Conservation (phyloP, 2,329 filamentous ascomycete species). For the Colletotrichum cordylinicola region DNA sequence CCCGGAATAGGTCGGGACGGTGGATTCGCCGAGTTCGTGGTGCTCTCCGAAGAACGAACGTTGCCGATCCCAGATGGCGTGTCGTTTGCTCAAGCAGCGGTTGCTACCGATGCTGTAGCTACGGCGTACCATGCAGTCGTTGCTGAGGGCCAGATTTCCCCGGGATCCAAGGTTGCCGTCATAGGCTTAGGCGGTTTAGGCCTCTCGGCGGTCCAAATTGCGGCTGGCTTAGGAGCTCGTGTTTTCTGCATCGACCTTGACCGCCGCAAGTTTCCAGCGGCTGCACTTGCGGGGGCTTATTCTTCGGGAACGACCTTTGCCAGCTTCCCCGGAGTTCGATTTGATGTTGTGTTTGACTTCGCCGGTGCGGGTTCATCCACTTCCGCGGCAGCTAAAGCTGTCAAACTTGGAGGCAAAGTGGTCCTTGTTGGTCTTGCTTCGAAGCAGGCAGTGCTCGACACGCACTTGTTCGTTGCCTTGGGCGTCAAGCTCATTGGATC, state of each 20-base stretch:
- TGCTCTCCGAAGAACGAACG: neutral
- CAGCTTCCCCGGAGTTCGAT: neutral
- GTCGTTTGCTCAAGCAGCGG: neutral
- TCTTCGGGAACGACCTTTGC: neutral
- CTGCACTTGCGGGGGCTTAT: neutral
- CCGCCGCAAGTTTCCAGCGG: neutral
- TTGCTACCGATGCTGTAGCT: slow-evolving; percentile 15
- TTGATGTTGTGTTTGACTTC: slow-evolving; percentile 18
- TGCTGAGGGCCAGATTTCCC: neutral
- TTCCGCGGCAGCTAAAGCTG: neutral
- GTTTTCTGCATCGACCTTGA: slow-evolving; percentile 10
- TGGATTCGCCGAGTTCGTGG: slow-evolving; percentile 1
- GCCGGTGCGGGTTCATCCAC: neutral
- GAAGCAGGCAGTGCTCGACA: neutral
- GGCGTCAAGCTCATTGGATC: neutral
- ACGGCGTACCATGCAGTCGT: slow-evolving; percentile 20
- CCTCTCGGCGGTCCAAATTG: neutral
- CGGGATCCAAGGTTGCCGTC: neutral
- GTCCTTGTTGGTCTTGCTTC: neutral
- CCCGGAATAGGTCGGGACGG: slow-evolving; percentile 8
- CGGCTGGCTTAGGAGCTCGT: neutral
- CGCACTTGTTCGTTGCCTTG: neutral
- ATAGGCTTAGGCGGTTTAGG: neutral
- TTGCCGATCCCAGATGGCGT: neutral
- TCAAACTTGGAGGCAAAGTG: neutral